A percentile compares a stretch with the other conserved stretches of the same genome.
Conservation (phyloP, 148 eudicot species). For the Silene uniflora region DNA sequence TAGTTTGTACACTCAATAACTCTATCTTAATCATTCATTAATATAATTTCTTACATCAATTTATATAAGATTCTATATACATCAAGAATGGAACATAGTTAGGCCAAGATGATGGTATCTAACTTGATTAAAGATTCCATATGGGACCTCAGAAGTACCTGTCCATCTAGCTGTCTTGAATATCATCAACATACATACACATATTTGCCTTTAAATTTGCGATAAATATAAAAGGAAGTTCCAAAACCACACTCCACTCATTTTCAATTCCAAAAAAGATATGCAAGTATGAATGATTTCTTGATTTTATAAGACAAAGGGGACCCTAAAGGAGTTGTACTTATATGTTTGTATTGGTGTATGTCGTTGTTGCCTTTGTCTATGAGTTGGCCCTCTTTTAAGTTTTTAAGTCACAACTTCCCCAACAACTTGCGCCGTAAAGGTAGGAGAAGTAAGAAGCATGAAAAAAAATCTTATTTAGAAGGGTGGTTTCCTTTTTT, state of each 20-base stretch:
- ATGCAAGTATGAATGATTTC: background rate
- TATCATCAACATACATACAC: conserved; percentile 5
- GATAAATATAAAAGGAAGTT: background rate
- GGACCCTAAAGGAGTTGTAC: background rate
- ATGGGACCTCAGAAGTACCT: background rate
- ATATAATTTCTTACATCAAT: too few species aligned
- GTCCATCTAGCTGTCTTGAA: conserved; percentile 7
- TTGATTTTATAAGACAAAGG: background rate
- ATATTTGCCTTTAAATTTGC: background rate
- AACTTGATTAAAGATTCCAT: too few species aligned
- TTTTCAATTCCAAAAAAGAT: background rate
- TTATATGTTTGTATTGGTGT: background rate
- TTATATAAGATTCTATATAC: too few species aligned
- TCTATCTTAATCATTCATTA: too few species aligned
- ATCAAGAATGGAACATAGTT: too few species aligned
- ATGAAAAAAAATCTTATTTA: too few species aligned
- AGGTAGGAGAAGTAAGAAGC: background rate
- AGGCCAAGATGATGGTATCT: too few species aligned
- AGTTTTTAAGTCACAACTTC: background rate
- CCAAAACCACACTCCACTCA: conserved; percentile 7
- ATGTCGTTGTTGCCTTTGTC: background rate
- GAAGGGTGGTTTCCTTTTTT: too few species aligned
- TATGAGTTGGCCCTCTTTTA: conserved; percentile 3
- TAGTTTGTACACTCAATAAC: too few species aligned
- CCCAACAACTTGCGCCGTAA: conserved; percentile 4